Conservation (phyloP, 768 basidiomycete genomes). For the Harrya chromipes region DNA sequence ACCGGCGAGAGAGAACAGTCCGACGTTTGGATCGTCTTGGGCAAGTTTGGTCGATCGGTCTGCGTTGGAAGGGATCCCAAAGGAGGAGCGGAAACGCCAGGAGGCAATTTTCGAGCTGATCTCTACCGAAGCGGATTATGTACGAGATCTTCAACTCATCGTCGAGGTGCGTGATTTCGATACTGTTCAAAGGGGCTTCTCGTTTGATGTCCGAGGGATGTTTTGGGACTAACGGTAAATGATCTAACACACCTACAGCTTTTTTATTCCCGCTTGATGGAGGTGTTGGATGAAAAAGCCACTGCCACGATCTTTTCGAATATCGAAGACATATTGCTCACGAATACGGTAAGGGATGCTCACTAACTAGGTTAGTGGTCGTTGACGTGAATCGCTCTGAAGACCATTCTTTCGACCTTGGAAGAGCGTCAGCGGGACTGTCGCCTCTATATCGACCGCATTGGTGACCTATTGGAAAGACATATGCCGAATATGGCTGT, state of each 20-base stretch:
- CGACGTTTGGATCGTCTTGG: constrained; percentile 80
- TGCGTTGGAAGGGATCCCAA: constrained; percentile 77
- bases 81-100: constrained; percentile 79
- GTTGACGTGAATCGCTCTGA: neutral
- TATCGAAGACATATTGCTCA: constrained; percentile 86
- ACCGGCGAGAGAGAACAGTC: constrained; percentile 46
- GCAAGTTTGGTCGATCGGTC: constrained; percentile 85
- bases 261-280: constrained; percentile 80
- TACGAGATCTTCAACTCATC: constrained; percentile 86
- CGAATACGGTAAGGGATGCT: constrained; percentile 64
- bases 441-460: constrained; percentile 84
- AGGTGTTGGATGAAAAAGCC: constrained; percentile 70
- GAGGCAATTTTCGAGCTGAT: constrained; percentile 98
- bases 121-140: constrained; percentile 84
- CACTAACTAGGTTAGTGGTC: neutral
- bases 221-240: no score
- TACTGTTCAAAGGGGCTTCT: constrained; percentile 4
- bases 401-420: constrained; percentile 83
- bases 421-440: constrained; percentile 92
- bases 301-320: constrained; percentile 87
- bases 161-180: constrained; percentile 79
- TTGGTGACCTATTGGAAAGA: constrained; percentile 78
- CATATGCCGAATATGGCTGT: constrained; percentile 76
- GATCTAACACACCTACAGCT: constrained; percentile 42
- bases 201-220: no score